Conservation (phyloP, 805 yeast species). For the Cyberlindnera euphorbiae region DNA sequence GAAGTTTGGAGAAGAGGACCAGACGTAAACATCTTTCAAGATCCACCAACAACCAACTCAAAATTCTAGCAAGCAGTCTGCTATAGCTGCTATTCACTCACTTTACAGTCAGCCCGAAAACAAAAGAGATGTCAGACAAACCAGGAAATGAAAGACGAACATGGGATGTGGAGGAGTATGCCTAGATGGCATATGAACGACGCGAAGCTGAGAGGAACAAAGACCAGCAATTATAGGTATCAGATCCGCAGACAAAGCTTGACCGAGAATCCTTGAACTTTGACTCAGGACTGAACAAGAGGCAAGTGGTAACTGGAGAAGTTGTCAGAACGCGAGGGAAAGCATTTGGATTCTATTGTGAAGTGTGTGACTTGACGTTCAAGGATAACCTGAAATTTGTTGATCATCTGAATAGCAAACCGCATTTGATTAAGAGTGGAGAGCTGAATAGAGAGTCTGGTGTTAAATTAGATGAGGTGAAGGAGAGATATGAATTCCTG, state of each 20-base stretch:
- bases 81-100: no score
- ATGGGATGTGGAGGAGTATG: slow-evolving; percentile 70
- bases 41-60: no score
- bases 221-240: slow-evolving; percentile 8
- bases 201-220: slow-evolving; percentile 18
- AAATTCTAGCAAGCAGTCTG: no score
- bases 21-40: no score
- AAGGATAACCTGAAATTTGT: slow-evolving; percentile 77
- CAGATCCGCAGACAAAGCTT: slow-evolving; percentile 5
- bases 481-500: slow-evolving; percentile 32
- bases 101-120: no score
- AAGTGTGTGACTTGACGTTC: slow-evolving; percentile 71
- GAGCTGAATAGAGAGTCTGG: slow-evolving; percentile 33
- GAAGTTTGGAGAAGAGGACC: no score
- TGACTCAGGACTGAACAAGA: slow-evolving; percentile 29
- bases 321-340: slow-evolving; percentile 39
- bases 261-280: slow-evolving; percentile 23
- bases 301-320: slow-evolving; percentile 28
- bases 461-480: slow-evolving; percentile 47
- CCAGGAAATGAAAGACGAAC: slow-evolving; percentile 52
- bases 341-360: slow-evolving; percentile 83
- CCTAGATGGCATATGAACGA: slow-evolving; percentile 37
- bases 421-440: slow-evolving; percentile 49
- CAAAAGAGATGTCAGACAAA: slow-evolving; percentile 3
- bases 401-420: slow-evolving; percentile 78